Base-by-base conservation (phyloP, 805 yeast species). In the Blastobotrys mokoenaii region DNA sequence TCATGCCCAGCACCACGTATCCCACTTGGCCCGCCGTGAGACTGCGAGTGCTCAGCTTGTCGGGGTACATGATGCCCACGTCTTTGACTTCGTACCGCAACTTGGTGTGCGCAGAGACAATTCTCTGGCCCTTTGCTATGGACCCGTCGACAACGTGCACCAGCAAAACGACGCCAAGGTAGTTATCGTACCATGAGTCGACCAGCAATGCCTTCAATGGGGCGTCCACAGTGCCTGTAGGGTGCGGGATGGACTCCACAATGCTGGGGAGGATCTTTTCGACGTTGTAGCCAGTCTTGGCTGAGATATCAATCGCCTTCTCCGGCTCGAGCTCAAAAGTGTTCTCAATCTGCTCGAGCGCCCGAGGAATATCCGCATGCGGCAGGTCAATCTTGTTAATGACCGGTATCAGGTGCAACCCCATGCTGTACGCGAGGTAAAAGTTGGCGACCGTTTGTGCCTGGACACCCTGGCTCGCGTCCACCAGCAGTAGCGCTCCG, bases 381-480 rank as follows among this genome's bases (percentile, higher is more conserved):
- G 83, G 93, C 44, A 90, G 67, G 65, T 90, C 98, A 40, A 90
- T 83, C 59, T 90, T 90, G 67, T 90, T 90, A 42, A 90, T 84
- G 14, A 90, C 86, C 0, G 98, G 97, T 1, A 90, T 72, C 51
- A 90, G 68, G 53, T 80, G 79, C 50, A 93, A 72, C 8, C 82
- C 84, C 79, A 87, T 74, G 46, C 90, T 82, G 59, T 84, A 83
- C 0, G 97, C 98, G 46, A 90, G 70, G 58, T 82, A 86, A 65
- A 85, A 90, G 62, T 93, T 90, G 18, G 98, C 97, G n/a, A 90
- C 97, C 0, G 98, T 93, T 62, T 90, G 98, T 0, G 97, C 97
- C 62, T 88, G 97, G 2, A 90, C 88, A 43, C 97, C 97, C 59
- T 93, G 97, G 1, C 90, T 74, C 1, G 97, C 97, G 68, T 93